Evolutionary conservation across 495 filamentous ascomycete species (phyloP).

Genomic region (Aspergillus conjunctus): DNA sequence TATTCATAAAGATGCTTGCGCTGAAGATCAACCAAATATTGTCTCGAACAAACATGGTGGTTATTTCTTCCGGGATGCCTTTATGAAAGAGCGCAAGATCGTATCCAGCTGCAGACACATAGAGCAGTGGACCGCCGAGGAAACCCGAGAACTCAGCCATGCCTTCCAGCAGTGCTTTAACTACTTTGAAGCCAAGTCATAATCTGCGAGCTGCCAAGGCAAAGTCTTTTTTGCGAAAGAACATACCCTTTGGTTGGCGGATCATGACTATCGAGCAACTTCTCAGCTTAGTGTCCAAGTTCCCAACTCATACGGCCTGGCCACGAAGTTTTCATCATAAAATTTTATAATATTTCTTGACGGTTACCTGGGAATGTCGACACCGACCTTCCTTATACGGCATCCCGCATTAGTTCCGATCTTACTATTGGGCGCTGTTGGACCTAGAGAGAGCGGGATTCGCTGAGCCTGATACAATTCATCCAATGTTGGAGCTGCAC

Average conservation of each 20-base stretch:
- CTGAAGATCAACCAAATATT: slow-evolving; percentile 39
- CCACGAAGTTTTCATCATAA: slow-evolving; percentile 21
- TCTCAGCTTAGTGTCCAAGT: background rate
- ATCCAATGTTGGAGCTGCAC: slow-evolving; percentile 17
- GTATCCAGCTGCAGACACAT: slow-evolving; percentile 17
- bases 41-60: slow-evolving; percentile 33
- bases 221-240: slow-evolving; percentile 41
- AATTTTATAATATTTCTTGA: slow-evolving; percentile 40
- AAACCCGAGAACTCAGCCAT: slow-evolving; percentile 15
- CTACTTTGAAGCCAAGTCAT: slow-evolving; percentile 26
- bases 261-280: slow-evolving; percentile 4
- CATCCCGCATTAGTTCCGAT: slow-evolving; percentile 42
- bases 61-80: slow-evolving; percentile 42
- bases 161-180: slow-evolving; percentile 26
- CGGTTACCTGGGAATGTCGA: slow-evolving; percentile 32
- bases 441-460: slow-evolving; percentile 20
- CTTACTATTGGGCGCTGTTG: slow-evolving; percentile 28
- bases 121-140: slow-evolving; percentile 24
- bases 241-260: slow-evolving; percentile 26
- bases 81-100: slow-evolving; percentile 11
- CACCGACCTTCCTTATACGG: slow-evolving; percentile 40
- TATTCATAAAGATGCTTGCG: slow-evolving; percentile 33
- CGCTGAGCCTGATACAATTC: background rate
- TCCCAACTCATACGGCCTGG: slow-evolving; percentile 4
- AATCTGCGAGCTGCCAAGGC: slow-evolving; percentile 21